Base-by-base conservation (phyloP, 2,329 filamentous ascomycete species). In the Penicillium griseofulvum region DNA sequence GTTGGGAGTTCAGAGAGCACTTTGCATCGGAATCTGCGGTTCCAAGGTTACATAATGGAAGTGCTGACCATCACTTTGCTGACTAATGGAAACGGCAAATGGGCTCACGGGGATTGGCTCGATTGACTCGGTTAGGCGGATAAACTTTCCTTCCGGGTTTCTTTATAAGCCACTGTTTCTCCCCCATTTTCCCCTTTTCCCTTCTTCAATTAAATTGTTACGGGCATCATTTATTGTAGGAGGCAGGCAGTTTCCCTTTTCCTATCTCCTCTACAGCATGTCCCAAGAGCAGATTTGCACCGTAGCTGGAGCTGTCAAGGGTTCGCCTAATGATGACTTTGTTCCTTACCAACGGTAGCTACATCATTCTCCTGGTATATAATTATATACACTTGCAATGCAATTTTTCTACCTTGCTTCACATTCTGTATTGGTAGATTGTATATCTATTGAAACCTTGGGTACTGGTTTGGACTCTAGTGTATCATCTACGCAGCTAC, bases 331-430 rank as follows among this genome's bases (percentile, higher is more conserved):
- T 84, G 80, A 85, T 71, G 77, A 78, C 76, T 74, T 73, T 73
- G 82, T 84, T 85, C 83, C 83, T 86, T 86, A 86, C 83, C 82
- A 78, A 86, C 81, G 83, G 80, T 74, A 74, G 82, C 83, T 77
- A 86, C 83, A 86, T 78, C 45, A 29, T 46, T 54, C 22, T 37
- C n/a, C 38, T 28, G 11, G 9, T 36, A 51, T 7, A 36, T 48
- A 22, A 31, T 17, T 6, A 12, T 29, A 14, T 49, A 19, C 14
- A 24, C 28, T 17, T 24, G 4, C 16, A 33, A 39, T 36, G 5
- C 1, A 14, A 33, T 22, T 7, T 5, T 24, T 19, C 31, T 26
- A 16, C 28, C 2, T 28, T 33, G 4, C 7, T 16, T 9, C 5
- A 17, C 4, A 39, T 39, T 22, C 6, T 19, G 9, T 4, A 12